Evolutionary conservation across 257 asterid species (phyloP).

Genomic region (Avicennia marina): DNA sequence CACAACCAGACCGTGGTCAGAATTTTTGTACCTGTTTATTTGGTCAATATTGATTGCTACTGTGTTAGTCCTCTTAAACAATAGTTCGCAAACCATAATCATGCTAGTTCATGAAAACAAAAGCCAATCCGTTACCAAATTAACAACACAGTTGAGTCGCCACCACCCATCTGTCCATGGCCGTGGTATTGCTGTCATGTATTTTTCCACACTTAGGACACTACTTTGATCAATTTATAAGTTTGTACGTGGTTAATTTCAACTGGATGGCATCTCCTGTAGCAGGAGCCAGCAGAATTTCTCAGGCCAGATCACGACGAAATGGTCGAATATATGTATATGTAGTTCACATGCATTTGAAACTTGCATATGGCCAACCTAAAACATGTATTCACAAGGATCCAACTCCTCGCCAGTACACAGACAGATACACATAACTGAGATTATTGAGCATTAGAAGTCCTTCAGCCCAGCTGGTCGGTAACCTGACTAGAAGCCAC

Average conservation of each 20-base stretch:
- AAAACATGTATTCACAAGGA: neutral
- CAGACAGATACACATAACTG: too few relatives aligned
- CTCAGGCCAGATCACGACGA: neutral
- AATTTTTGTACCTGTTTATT: neutral
- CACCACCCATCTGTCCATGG: slow-evolving; percentile 4
- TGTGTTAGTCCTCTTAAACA: neutral
- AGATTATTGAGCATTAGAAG: too few relatives aligned
- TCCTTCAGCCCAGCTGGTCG: too few relatives aligned
- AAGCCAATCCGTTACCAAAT: slow-evolving; percentile 19
- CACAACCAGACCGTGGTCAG: slow-evolving; percentile 13
- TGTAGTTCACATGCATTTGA: too few relatives aligned
- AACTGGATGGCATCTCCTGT: neutral
- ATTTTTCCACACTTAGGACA: too few relatives aligned
- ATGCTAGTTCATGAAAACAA: slow-evolving; percentile 27
- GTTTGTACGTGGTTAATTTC: neutral
- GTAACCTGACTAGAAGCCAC: too few relatives aligned
- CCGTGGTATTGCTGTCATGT: slow-evolving; percentile 18
- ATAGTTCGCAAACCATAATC: slow-evolving; percentile 2
- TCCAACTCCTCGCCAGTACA: too few relatives aligned
- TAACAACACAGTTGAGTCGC: neutral
- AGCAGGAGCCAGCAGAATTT: neutral
- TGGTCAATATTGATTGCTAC: neutral
- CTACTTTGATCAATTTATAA: slow-evolving; percentile 1
- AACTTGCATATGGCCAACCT: too few relatives aligned
- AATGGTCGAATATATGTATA: neutral